phyloP scores from a whole-genome alignment of 208 protist genomes.

The Lotmaria passim region DNA sequence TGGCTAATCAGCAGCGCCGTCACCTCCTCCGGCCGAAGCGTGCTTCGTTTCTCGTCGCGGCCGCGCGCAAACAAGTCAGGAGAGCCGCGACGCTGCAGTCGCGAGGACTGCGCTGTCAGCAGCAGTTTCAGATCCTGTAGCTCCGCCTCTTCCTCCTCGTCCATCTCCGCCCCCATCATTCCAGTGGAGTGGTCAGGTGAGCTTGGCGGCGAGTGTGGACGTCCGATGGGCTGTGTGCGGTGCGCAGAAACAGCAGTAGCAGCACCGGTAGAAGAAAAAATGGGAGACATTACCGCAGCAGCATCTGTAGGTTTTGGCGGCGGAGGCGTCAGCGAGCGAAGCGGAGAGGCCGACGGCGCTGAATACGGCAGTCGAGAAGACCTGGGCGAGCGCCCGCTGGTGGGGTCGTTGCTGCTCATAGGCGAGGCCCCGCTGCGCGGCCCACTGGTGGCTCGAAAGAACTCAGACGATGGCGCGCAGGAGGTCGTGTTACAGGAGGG shows the following conservation, averaged over 20 bases:
- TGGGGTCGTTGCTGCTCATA: background rate
- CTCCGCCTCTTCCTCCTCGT: constrained; percentile 44
- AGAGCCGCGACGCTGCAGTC: constrained; percentile 33
- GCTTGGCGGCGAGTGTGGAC: background rate
- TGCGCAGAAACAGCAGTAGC: too few relatives aligned
- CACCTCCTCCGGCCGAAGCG: constrained; percentile 20
- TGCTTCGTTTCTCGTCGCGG: background rate
- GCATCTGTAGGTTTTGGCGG: background rate
- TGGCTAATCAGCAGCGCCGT: constrained; percentile 3
- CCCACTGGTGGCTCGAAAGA: background rate
- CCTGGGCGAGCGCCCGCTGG: background rate
- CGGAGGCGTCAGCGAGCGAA: background rate
- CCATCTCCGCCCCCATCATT: background rate
- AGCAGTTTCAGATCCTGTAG: constrained; percentile 53
- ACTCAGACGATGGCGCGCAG: background rate
- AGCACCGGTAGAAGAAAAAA: background rate
- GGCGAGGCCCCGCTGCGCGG: background rate
- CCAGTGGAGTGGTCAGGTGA: background rate
- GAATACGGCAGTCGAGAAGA: background rate
- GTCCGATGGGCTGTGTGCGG: background rate
- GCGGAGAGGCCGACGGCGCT: background rate
- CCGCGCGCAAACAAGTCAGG: background rate
- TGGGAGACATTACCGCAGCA: too few relatives aligned
- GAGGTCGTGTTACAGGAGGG: background rate
- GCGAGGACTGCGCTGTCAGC: constrained; percentile 56